Conservation (phyloP, 371 early-diverging fungal species). For the Mortierella sp. region DNA sequence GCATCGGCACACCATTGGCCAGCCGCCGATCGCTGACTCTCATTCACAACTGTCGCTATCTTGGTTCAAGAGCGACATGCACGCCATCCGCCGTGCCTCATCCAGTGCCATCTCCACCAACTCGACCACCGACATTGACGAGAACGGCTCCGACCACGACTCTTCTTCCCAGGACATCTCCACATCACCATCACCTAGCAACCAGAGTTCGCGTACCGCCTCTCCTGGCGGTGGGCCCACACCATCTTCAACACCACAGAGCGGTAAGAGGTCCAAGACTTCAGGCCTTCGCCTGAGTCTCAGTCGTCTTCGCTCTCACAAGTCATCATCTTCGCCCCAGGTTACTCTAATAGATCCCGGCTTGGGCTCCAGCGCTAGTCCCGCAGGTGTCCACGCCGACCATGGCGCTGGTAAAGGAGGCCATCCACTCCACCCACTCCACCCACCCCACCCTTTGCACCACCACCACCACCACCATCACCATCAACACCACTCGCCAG, state of each 20-base stretch:
- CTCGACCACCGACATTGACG: slow-evolving; percentile 44
- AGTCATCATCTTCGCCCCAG: not conserved
- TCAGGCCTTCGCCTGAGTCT: slow-evolving; percentile 40
- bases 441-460: too few relatives aligned
- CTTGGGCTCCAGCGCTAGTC: too few relatives aligned
- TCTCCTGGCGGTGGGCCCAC: slow-evolving; percentile 23
- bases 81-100: slow-evolving; percentile 18
- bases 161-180: slow-evolving; percentile 24
- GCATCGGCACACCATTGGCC: too few relatives aligned
- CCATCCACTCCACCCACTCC: too few relatives aligned
- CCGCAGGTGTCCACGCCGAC: slow-evolving; percentile 14
- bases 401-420: not conserved
- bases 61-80: slow-evolving; percentile 5
- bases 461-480: not conserved
- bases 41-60: slow-evolving; percentile 8
- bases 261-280: slow-evolving; percentile 14
- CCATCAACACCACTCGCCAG: slow-evolving; percentile 30
- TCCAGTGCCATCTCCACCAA: slow-evolving; percentile 42
- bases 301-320: slow-evolving; percentile 31
- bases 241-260: not conserved
- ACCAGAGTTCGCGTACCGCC: slow-evolving; percentile 43
- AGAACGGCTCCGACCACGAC: slow-evolving; percentile 39
- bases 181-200: slow-evolving; percentile 28
- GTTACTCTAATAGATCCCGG: too few relatives aligned
- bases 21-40: too few relatives aligned